Evolutionary conservation across 108 stramenopile genomes (phyloP), one percentile per base, ranked within the genome.

Genomic region (Fragilaria radians): DNA sequence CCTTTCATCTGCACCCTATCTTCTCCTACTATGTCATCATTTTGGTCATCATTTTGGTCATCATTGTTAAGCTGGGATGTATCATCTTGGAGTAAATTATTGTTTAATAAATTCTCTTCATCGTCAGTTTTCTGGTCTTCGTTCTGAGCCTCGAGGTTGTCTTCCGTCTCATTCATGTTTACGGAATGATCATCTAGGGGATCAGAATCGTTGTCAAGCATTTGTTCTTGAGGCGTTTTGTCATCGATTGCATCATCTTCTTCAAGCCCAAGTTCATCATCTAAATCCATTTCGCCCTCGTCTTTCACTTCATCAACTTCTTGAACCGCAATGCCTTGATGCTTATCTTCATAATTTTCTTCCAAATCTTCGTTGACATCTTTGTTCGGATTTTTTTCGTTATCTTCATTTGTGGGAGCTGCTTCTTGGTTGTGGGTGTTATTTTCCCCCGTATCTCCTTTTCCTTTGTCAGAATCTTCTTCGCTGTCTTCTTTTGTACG

Each of bases 401-500:
- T 60, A 7, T 74, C 46, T 45, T 60, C 68, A 28, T 78, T 49
- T 7, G 65, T n/a, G 1, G 42, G 24, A 3, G 27, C 21, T 34
- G 18, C 24, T 67, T 63, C 54, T 18, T 45, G 60, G 27, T 33
- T 17, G 2, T 61, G 33, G 31, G 33, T 32, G 5, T 29, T 3
- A 22, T 33, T 28, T 18, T 25, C 49, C 23, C 23, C 22, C 4
- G 19, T 48, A 23, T 28, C 61, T 57, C 50, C 67, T 58, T 26
- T 72, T 66, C 69, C 70, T 59, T 42, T 73, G 31, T 74, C 80
- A 17, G 70, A 22, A 1, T 63, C 57, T 27, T 83, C 90, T 48
- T 94, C 67, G 1, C 68, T 74, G 1, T 88, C 91, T 32, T 97
- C 95, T 57, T 93, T 97, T 1, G 97, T 95, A 27, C 91, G 63